Base-by-base conservation (phyloP, 257 asterid species). In the Petunia secreta region DNA sequence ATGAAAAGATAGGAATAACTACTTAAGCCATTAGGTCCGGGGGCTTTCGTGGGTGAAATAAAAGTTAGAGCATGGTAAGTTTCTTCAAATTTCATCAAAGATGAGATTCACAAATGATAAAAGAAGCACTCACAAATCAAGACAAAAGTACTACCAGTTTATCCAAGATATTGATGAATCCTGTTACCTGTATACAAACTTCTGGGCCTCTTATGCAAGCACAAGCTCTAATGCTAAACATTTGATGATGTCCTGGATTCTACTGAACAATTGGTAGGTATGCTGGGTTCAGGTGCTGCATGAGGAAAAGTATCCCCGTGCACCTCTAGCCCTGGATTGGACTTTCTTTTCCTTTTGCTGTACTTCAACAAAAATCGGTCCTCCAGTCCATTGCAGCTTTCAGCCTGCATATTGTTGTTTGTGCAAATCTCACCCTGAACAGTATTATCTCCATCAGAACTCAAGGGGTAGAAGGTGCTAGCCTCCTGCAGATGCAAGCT, bases 321-420 rank as follows among this genome's bases (percentile, higher is more conserved):
- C 63, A 64, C 55, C 75, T 65, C 80, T 43, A 82, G 66, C 80
- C 14, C 79, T 16, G 43, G 55, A 75, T 84, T 86, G 34, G 85
- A 71, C 63, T 83, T 83, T 63, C 50, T 64, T 41, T 38, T 80
- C 87, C 90, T 88, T 86, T 84, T 88, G 66, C 65, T 83, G 85
- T 92, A 92, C 82, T 90, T 92, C 40, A 87, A 75, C 58, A 78
- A 83, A 81, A 39, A 88, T 15, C 85, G 91, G 53, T 83, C 88
- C 44, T 75, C 68, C 79, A 78, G 84, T 50, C 81, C 63, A 81
- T 67, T 71, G 77, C 75, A 80, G 78, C 75, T 76, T 66, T 86
- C 88, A 53, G 77, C 84, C 63, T 82, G 85, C 39, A 71, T 60
- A 77, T 73, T 75, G 77, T 50, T 75, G 44, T 84, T 74, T 6